A percentile compares a stretch with the other conserved stretches of the same genome.
Evolutionary conservation across 1,284 basidiomycete species (phyloP).

Genomic region (Ceraceosorus guamensis): DNA sequence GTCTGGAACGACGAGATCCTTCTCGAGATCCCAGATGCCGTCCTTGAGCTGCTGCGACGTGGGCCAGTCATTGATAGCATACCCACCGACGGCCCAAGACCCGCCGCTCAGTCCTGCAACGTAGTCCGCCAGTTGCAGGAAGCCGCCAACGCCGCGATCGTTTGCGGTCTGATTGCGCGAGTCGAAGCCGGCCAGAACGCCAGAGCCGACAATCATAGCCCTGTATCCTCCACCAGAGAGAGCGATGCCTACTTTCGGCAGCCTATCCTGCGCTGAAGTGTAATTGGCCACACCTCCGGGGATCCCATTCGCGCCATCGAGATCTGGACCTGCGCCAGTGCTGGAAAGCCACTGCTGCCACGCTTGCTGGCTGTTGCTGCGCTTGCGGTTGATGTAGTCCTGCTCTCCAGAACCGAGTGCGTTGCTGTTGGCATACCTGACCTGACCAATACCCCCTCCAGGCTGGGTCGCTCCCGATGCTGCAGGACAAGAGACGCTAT

Average conservation of each 20-base stretch:
- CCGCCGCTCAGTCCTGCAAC: constrained; percentile 43
- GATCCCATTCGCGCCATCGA: constrained; percentile 8
- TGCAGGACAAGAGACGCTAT: constrained; percentile 31
- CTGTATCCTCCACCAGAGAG: constrained; percentile 53
- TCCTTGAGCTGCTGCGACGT: constrained; percentile 34
- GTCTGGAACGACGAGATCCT: constrained; percentile 51
- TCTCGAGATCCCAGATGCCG: constrained; percentile 50
- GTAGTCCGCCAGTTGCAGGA: constrained; percentile 44
- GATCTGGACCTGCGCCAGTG: constrained; percentile 8
- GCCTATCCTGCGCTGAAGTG: constrained; percentile 17
- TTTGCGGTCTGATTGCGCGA: constrained; percentile 37
- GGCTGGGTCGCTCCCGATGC: constrained; percentile 15
- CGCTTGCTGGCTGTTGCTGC: constrained; percentile 7
- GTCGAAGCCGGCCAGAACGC: constrained; percentile 38
- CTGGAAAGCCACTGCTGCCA: constrained; percentile 32
- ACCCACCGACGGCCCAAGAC: constrained; percentile 33
- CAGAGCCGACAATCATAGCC: constrained; percentile 49
- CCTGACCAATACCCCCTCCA: constrained; percentile 18
- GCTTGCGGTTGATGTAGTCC: constrained; percentile 28
- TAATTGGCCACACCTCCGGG: constrained; percentile 35
- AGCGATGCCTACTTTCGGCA: constrained; percentile 50
- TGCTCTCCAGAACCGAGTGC: constrained; percentile 22
- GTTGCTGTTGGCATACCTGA: constrained; percentile 29
- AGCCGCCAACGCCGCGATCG: constrained; percentile 35
- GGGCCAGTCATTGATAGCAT: constrained; percentile 40